Evolutionary conservation across 257 asterid genomes (phyloP).

Genomic region (Pogostemon cablin): DNA sequence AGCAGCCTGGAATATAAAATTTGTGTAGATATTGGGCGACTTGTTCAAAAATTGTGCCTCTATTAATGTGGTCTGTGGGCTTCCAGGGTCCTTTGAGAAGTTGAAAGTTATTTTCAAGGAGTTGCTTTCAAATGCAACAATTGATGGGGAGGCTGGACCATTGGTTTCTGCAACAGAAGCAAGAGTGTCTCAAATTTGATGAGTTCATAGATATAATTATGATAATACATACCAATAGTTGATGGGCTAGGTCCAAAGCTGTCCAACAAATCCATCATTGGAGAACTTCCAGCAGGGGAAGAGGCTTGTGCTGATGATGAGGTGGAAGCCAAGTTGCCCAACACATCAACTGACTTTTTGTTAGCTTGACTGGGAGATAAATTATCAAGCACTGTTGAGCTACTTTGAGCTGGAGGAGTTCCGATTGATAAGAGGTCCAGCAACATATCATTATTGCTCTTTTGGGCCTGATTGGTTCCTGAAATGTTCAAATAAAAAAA

Average conservation of each 20-base stretch:
- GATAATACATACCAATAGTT: slow-evolving; percentile 46
- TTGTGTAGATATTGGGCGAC: slow-evolving; percentile 56
- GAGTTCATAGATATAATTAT: slow-evolving; percentile 13
- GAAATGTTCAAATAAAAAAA: slow-evolving; percentile 29
- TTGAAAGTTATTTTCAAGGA: slow-evolving; percentile 66
- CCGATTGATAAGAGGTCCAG: slow-evolving; percentile 89
- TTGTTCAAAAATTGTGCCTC: slow-evolving; percentile 77
- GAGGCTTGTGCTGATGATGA: slow-evolving; percentile 44
- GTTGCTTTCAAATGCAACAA: slow-evolving; percentile 81
- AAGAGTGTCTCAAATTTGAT: slow-evolving; percentile 10
- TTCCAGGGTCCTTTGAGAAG: slow-evolving; percentile 79
- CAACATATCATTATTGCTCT: slow-evolving; percentile 64
- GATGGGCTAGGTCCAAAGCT: slow-evolving; percentile 58
- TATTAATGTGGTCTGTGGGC: slow-evolving; percentile 61
- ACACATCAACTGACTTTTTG: slow-evolving; percentile 48
- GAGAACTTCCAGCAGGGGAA: slow-evolving; percentile 53
- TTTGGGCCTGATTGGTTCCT: slow-evolving; percentile 57
- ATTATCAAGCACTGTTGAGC: slow-evolving; percentile 48
- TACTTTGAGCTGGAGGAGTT: slow-evolving; percentile 61
- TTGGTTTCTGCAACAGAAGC: slow-evolving; percentile 56
- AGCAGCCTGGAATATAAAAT: slow-evolving; percentile 86
- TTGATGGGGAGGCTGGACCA: slow-evolving; percentile 63
- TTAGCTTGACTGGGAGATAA: slow-evolving; percentile 51
- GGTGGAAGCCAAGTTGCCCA: slow-evolving; percentile 54
- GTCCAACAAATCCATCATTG: slow-evolving; percentile 79